Conservation (phyloP, 179 eudicot genomes). For the Beta corolliflora region DNA sequence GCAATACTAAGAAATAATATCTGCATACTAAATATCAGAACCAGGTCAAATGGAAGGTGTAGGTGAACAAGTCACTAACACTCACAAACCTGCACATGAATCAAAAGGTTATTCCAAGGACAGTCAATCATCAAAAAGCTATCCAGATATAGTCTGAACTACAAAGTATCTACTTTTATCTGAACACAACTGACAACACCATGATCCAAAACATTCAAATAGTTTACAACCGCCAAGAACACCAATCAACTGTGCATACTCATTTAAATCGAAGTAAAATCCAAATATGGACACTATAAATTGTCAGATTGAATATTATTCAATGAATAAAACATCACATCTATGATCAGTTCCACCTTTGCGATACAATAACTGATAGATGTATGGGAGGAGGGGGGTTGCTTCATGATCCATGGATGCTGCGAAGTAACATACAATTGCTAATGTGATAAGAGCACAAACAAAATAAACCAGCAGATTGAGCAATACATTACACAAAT, state of each 20-base stretch:
- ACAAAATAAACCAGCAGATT: constrained; percentile 10
- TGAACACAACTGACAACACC: neutral
- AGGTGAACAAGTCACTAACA: neutral
- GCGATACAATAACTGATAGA: neutral
- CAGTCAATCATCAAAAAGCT: neutral
- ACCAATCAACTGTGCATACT: neutral
- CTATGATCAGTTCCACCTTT: neutral
- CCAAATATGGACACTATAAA: neutral
- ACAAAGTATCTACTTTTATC: neutral
- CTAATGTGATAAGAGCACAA: neutral
- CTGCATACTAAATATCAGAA: neutral
- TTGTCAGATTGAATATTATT: neutral
- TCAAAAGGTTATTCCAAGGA: neutral
- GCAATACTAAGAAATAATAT: no score
- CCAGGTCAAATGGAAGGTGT: neutral
- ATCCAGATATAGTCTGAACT: neutral
- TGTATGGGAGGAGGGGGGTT: neutral
- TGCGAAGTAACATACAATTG: neutral
- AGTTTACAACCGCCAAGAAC: neutral
- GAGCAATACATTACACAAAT: neutral
- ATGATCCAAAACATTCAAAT: neutral
- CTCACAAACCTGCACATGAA: neutral
- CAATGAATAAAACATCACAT: neutral
- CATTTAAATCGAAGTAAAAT: neutral
- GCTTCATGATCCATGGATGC: neutral